Conservation (phyloP, 768 basidiomycete species). For the Lactifluus pinguis region DNA sequence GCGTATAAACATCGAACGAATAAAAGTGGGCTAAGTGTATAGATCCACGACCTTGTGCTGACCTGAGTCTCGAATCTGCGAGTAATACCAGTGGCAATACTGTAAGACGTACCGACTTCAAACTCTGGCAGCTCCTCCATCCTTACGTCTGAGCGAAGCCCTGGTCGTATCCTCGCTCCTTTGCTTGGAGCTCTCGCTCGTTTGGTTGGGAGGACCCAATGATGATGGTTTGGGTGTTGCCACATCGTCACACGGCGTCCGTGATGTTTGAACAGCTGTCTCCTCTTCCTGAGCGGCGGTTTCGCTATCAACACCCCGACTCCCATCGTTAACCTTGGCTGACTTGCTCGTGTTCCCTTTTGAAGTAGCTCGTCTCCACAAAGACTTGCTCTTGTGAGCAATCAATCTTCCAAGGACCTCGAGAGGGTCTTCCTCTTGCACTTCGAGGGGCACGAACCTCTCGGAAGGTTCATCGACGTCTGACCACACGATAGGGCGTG, state of each 20-base stretch:
- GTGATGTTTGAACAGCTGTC: neutral
- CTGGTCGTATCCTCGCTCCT: too few species aligned
- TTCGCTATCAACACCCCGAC: neutral
- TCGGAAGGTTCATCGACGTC: neutral
- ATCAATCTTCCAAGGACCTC: constrained; percentile 11
- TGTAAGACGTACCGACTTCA: neutral
- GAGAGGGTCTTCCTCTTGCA: constrained; percentile 13
- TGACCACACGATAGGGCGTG: constrained; percentile 2
- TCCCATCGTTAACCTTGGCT: neutral
- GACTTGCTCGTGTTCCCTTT: constrained; percentile 1
- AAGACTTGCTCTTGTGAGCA: constrained; percentile 15
- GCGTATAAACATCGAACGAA: neutral
- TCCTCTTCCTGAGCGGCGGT: neutral
- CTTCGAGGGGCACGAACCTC: neutral
- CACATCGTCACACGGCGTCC: neutral
- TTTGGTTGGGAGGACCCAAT: neutral
- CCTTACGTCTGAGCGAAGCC: neutral
- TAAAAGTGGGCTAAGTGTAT: neutral
- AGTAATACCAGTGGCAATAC: neutral
- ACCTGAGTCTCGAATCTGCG: neutral
- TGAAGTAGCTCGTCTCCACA: constrained; percentile 13
- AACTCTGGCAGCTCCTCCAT: neutral
- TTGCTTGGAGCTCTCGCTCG: neutral
- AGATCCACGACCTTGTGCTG: neutral
- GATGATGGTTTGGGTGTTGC: neutral